A percentile compares a stretch with the other conserved stretches of the same genome.
These are phyloP conservation scores for Cercophora samala DNA, from an alignment of 495 filamentous ascomycete genomes.

Conservation along the genomic window DNA sequence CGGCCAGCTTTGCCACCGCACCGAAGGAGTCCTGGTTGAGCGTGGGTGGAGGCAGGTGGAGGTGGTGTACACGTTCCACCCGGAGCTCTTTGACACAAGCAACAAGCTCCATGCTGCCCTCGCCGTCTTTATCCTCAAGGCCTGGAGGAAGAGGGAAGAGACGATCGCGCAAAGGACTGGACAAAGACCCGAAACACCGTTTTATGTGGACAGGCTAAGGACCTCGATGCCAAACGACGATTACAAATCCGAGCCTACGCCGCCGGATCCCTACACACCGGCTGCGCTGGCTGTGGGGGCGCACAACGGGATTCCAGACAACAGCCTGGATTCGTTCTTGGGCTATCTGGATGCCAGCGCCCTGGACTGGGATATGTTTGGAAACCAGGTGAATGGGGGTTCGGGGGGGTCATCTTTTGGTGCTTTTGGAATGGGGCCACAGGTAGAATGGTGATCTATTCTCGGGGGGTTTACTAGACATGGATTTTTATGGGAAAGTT, in stretches of 20 bases:
- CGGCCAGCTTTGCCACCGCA: conserved; percentile 50
- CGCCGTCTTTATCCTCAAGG: conserved; percentile 45
- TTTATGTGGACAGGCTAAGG: conserved; percentile 36
- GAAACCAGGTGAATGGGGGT: conserved; percentile 9
- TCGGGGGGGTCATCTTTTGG: conserved; percentile 18
- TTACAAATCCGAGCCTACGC: conserved; percentile 24
- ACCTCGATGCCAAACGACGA: conserved; percentile 24
- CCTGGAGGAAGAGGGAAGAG: conserved; percentile 46
- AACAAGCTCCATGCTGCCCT: conserved; percentile 40
- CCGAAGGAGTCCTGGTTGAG: conserved; percentile 48
- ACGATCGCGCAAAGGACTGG: conserved; percentile 21
- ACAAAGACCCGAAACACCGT: conserved; percentile 30
- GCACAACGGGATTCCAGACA: conserved; percentile 7
- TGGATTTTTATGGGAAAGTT: background rate
- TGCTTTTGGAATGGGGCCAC: conserved; percentile 24
- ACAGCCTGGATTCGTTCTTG: conserved; percentile 34
- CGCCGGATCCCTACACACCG: conserved; percentile 22
- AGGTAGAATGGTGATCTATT: conserved; percentile 22
- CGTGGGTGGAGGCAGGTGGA: conserved; percentile 49
- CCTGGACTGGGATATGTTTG: conserved; percentile 48
- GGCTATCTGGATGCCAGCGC: conserved; percentile 33
- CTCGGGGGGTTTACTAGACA: background rate
- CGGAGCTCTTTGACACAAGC: conserved; percentile 44
- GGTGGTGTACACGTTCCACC: conserved; percentile 41
- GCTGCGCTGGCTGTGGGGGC: background rate